phyloP scores from a whole-genome alignment of 768 basidiomycete species.

The Boletus reticulatus region DNA sequence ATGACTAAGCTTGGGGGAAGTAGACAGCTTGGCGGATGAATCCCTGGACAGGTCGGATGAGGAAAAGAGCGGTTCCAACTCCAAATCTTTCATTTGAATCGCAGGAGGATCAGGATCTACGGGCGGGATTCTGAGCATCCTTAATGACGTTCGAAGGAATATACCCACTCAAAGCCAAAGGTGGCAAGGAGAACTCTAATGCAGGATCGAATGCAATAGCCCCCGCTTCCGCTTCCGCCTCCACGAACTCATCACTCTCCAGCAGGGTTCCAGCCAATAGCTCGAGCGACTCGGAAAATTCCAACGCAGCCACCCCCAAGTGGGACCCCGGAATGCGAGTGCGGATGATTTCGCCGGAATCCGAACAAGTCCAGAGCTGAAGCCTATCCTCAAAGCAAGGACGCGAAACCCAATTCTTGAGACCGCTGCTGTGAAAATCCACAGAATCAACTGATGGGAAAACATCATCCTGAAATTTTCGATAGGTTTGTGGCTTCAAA shows the following conservation, averaged over 20 bases:
- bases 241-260: slow-evolving; percentile 17
- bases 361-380: slow-evolving; percentile 48
- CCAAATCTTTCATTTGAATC: slow-evolving; percentile 3
- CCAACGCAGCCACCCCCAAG: slow-evolving; percentile 66
- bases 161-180: slow-evolving; percentile 19
- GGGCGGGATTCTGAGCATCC: slow-evolving; percentile 9
- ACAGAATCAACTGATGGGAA: slow-evolving; percentile 18
- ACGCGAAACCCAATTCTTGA: slow-evolving; percentile 68
- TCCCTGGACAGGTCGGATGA: neutral
- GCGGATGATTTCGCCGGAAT: slow-evolving; percentile 34
- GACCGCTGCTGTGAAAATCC: slow-evolving; percentile 44
- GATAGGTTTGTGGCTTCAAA: slow-evolving; percentile 28
- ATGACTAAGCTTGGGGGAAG: neutral
- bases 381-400: slow-evolving; percentile 77
- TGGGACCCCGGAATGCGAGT: slow-evolving; percentile 46
- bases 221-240: neutral
- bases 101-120: slow-evolving; percentile 25
- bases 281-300: slow-evolving; percentile 68
- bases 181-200: slow-evolving; percentile 16
- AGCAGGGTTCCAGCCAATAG: slow-evolving; percentile 51
- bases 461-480: slow-evolving; percentile 32
- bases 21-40: neutral
- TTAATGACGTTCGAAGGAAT: neutral
- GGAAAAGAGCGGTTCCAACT: slow-evolving; percentile 1
- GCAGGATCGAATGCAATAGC: slow-evolving; percentile 14